Evolutionary conservation across 2,329 filamentous ascomycete genomes (phyloP).

Genomic region (Plectosphaerella plurivora): DNA sequence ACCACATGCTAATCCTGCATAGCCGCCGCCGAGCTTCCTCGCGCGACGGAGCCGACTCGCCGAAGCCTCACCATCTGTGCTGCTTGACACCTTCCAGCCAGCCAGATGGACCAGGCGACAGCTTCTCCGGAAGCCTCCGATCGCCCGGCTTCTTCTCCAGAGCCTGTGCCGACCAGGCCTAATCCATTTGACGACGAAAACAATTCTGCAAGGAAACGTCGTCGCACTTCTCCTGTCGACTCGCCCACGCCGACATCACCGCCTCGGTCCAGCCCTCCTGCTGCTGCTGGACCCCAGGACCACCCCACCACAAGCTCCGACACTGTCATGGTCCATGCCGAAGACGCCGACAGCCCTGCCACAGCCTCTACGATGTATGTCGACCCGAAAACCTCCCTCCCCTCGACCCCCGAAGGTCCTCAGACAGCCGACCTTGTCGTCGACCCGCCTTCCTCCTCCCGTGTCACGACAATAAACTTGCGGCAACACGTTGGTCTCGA

Average conservation of each 20-base stretch:
- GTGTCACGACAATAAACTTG: conserved; percentile 54
- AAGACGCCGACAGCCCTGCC: conserved; percentile 15
- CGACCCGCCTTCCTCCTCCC: conserved; percentile 46
- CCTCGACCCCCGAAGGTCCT: conserved; percentile 37
- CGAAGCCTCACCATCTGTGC: conserved; percentile 40
- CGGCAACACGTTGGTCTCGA: conserved; percentile 29
- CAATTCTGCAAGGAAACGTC: conserved; percentile 54
- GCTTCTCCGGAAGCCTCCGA: conserved; percentile 47
- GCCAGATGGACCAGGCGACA: conserved; percentile 51
- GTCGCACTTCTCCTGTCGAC: conserved; percentile 52
- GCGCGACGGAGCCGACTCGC: conserved; percentile 46
- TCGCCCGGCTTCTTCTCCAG: conserved; percentile 53
- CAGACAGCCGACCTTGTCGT: conserved; percentile 24
- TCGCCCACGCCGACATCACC: conserved; percentile 36
- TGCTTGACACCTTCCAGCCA: conserved; percentile 29
- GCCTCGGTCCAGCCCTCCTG: conserved; percentile 37
- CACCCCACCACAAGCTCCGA: conserved; percentile 25
- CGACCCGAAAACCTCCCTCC: conserved; percentile 31
- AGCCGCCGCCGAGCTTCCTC: conserved; percentile 49
- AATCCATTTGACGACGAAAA: conserved; percentile 62
- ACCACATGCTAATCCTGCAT: conserved; percentile 55
- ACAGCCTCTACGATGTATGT: conserved; percentile 31
- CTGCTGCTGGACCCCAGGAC: conserved; percentile 23
- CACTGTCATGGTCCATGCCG: conserved; percentile 13
- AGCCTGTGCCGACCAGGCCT: conserved; percentile 57